Conservation (phyloP, 495 filamentous ascomycete genomes). For the Friedmanniomyces simplex region DNA sequence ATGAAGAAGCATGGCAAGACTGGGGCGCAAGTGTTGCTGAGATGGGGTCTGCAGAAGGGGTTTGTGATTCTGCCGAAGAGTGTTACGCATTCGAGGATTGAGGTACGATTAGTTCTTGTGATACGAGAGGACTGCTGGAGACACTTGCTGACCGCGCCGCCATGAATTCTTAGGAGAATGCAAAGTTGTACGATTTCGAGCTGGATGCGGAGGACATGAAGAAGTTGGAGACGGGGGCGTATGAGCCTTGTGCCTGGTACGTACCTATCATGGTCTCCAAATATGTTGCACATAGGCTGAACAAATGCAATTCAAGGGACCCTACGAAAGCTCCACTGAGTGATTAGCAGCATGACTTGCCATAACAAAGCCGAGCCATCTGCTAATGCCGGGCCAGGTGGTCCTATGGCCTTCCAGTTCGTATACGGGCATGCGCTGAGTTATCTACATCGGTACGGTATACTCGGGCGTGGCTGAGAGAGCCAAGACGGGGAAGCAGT, state of each 20-base stretch:
- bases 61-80: conserved; percentile 70
- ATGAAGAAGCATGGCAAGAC: conserved; percentile 62
- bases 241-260: conserved; percentile 56
- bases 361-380: not conserved
- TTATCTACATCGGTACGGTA: conserved; percentile 1
- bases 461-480: not conserved
- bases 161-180: conserved; percentile 45
- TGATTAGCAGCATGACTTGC: not conserved
- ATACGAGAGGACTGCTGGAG: too few relatives aligned
- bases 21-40: conserved; percentile 65
- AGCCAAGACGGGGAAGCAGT: too few relatives aligned
- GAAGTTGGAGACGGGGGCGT: conserved; percentile 44
- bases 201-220: conserved; percentile 51
- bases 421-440: conserved; percentile 8
- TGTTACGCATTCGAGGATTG: conserved; percentile 54
- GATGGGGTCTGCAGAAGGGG: conserved; percentile 81
- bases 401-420: conserved; percentile 12
- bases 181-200: conserved; percentile 72
- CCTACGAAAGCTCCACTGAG: not conserved
- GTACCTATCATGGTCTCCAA: not conserved
- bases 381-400: conserved; percentile 1
- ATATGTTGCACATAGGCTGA: not conserved
- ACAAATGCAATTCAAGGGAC: not conserved
- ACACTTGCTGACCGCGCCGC: too few relatives aligned
- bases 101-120: too few relatives aligned